Evolutionary conservation across 495 filamentous ascomycete genomes (phyloP), one percentile per base, ranked within the genome.

Genomic region (Penicillium simplicissimum): DNA sequence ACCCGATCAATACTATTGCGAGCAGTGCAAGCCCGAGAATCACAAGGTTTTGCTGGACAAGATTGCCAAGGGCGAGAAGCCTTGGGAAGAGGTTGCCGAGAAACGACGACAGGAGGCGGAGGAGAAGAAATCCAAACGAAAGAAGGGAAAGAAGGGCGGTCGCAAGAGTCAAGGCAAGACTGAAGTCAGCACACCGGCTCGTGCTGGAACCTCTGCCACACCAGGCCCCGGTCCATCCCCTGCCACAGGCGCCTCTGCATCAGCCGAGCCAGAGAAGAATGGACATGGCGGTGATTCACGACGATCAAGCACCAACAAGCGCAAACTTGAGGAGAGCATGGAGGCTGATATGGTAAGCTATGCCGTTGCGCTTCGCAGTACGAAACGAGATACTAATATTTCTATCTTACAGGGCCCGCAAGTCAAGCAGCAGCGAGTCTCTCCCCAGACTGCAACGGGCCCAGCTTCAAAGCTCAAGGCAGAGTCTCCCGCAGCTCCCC

Each of bases 1-100:
- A 61, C 90, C 90, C 34, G 85, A 87, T 21, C 76, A 88, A 68
- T 98, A 98, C 76, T 93, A 87, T 71, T 98, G 95, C 71, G 95
- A 98, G 72, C 78, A 87, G 71, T 98, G 95, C 79, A 81, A 82
- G 51, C 95, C 94, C 4, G 87, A 93, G 57, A 84, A 90, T 56
- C 95, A 98, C 73, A 83, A 84, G 58, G 81, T 82, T 35, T 85
- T 96, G 0, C 73, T 98, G 21, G 87, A 82, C 9, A 89, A 87
- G 56, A 86, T 96, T 34, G 81, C 76, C 4, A 84, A 81, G 6
- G 95, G 95, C 13, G 93, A 96, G 76, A 89, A 84, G 71, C 90
- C 91, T 4, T 96, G 92, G 93, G 91, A 94, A 74, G 84, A 85
- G 56, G 80, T 85, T 15, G 70, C 84, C 68, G 66, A 83, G 74